Evolutionary conservation across 2,329 filamentous ascomycete species (phyloP).

Genomic region (Aspergillus brasiliensis): DNA sequence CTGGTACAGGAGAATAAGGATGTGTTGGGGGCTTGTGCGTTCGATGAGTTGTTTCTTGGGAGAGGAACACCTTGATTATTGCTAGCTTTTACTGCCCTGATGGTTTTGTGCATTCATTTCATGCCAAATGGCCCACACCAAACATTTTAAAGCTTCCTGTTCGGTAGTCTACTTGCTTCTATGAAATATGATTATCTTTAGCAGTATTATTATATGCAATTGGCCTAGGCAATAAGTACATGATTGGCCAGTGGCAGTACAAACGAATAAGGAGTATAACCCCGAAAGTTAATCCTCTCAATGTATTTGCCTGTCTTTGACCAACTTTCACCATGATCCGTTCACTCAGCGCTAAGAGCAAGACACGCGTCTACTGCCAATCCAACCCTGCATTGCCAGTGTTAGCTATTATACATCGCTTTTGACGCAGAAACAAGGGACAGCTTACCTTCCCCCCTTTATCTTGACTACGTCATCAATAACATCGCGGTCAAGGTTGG

Average conservation of each 20-base stretch:
- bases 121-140: too few species aligned
- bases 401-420: conserved; percentile 13
- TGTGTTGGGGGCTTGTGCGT: neutral
- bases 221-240: conserved; percentile 10
- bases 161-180: too few species aligned
- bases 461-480: conserved; percentile 96
- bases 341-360: conserved; percentile 59
- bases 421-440: neutral
- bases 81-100: too few species aligned
- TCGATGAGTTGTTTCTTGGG: neutral
- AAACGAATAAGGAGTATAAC: neutral
- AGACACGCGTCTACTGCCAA: conserved; percentile 85
- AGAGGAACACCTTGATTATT: neutral
- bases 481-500: conserved; percentile 87
- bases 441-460: conserved; percentile 84
- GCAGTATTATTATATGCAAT: conserved; percentile 3
- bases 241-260: neutral
- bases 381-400: conserved; percentile 62
- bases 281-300: neutral
- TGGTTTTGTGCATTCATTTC: too few species aligned
- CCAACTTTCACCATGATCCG: neutral
- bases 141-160: too few species aligned
- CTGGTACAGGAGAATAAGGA: neutral
- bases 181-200: neutral
- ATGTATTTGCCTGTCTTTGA: neutral